Conservation (phyloP, 2,329 filamentous ascomycete species). For the Cyphellophora attinorum region DNA sequence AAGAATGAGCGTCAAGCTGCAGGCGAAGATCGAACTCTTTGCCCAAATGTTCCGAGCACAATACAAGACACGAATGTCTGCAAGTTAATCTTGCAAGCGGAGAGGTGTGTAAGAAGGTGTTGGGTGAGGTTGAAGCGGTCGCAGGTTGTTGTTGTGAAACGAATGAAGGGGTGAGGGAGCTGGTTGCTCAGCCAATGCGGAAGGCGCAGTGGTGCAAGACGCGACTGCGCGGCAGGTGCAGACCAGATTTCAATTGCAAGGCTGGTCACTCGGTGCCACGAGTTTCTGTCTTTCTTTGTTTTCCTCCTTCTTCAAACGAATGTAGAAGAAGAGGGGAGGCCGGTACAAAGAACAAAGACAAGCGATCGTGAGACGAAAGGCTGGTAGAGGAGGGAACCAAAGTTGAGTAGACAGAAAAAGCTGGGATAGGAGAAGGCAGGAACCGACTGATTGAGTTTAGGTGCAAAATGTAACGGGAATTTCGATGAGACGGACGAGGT, state of each 20-base stretch:
- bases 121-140: slow-evolving; percentile 4
- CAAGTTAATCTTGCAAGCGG: too few species aligned
- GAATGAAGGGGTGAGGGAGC: slow-evolving; percentile 19
- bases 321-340: slow-evolving; percentile 13
- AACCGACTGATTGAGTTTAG: not conserved
- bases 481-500: too few species aligned
- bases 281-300: not conserved
- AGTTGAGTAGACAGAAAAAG: slow-evolving; percentile 5
- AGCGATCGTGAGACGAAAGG: slow-evolving; percentile 15
- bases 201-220: slow-evolving; percentile 8
- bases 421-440: slow-evolving; percentile 8
- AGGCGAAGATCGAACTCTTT: too few species aligned
- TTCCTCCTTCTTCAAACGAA: slow-evolving; percentile 12
- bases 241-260: too few species aligned
- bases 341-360: slow-evolving; percentile 7
- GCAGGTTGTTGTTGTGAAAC: slow-evolving; percentile 21
- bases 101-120: not conserved
- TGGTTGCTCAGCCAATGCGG: slow-evolving; percentile 22
- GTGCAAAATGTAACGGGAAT: too few species aligned
- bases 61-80: too few species aligned
- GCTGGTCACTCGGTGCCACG: too few species aligned
- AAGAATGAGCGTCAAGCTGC: too few species aligned
- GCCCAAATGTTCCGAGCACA: too few species aligned
- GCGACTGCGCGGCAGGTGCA: slow-evolving; percentile 16
- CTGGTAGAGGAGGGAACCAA: slow-evolving; percentile 8